A percentile compares a stretch with the other conserved stretches of the same genome.
These are phyloP conservation scores for Ustilago tritici DNA, from an alignment of 1,284 basidiomycete species.

Conservation along the genomic window DNA sequence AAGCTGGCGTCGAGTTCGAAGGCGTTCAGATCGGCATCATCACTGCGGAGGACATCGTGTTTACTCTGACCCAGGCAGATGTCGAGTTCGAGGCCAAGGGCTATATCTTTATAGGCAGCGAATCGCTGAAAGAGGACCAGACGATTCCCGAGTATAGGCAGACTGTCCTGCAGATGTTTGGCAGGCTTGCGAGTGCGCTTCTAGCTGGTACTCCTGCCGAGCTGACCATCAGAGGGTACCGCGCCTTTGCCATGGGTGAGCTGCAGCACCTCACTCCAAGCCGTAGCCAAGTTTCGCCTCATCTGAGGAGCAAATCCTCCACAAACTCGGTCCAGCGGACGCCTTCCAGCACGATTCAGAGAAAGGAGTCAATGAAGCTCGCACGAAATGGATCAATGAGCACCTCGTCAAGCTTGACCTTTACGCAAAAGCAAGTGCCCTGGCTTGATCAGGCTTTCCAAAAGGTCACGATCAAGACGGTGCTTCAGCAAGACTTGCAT, in stretches of 20 bases:
- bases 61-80: slow-evolving; percentile 28
- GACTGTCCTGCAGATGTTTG: slow-evolving; percentile 31
- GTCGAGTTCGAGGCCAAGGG: slow-evolving; percentile 44
- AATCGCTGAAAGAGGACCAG: slow-evolving; percentile 30
- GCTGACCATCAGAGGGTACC: slow-evolving; percentile 34
- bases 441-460: slow-evolving; percentile 61
- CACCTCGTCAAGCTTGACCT: slow-evolving; percentile 18
- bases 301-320: slow-evolving; percentile 32
- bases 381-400: slow-evolving; percentile 21
- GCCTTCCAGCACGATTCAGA: slow-evolving; percentile 16
- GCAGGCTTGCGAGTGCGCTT: slow-evolving; percentile 26
- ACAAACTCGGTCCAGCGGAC: slow-evolving; percentile 18
- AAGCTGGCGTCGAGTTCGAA: slow-evolving; percentile 45
- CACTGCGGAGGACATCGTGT: slow-evolving; percentile 46
- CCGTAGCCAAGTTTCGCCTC: slow-evolving; percentile 29
- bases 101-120: slow-evolving; percentile 45
- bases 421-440: slow-evolving; percentile 45
- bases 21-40: slow-evolving; percentile 47
- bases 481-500: slow-evolving; percentile 26
- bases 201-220: slow-evolving; percentile 26
- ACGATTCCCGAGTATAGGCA: slow-evolving; percentile 24
- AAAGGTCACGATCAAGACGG: slow-evolving; percentile 34
- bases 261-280: slow-evolving; percentile 16
- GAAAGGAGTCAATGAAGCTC: slow-evolving; percentile 8
- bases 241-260: slow-evolving; percentile 49